These are phyloP conservation scores for Didymosphaeria variabile DNA, from an alignment of 2,329 filamentous ascomycete genomes.

Conservation along the genomic window DNA sequence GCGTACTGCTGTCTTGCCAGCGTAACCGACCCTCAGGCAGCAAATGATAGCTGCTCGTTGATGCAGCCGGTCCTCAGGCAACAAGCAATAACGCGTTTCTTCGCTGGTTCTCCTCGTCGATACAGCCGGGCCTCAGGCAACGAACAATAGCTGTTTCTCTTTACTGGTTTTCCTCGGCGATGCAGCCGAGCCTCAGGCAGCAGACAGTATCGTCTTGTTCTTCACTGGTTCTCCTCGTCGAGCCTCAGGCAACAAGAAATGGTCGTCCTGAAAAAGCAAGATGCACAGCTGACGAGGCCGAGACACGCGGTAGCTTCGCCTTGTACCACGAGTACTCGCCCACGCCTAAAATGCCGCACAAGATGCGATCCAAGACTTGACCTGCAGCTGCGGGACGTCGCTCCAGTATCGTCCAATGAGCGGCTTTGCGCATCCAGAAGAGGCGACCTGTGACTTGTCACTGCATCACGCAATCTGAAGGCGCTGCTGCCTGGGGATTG, in stretches of 20 bases:
- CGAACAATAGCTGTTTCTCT: too few species aligned
- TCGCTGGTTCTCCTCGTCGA: neutral
- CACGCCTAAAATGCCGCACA: slow-evolving; percentile 5
- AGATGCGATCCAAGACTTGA: slow-evolving; percentile 2
- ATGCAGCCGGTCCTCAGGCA: too few species aligned
- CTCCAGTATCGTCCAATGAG: slow-evolving; percentile 29
- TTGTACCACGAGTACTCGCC: slow-evolving; percentile 5
- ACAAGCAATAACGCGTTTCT: neutral
- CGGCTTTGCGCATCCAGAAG: slow-evolving; percentile 19
- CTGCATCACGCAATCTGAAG: slow-evolving; percentile 17
- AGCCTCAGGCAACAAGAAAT: neutral
- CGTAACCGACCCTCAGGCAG: neutral
- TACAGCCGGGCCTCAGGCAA: too few species aligned
- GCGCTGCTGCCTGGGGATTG: slow-evolving; percentile 28
- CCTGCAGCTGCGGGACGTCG: slow-evolving; percentile 22
- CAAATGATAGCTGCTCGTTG: too few species aligned
- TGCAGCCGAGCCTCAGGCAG: too few species aligned
- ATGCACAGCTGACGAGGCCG: slow-evolving; percentile 6
- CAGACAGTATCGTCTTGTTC: neutral
- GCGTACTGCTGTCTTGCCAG: neutral
- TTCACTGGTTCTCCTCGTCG: neutral
- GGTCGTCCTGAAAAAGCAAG: slow-evolving; percentile 8
- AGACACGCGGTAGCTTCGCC: slow-evolving; percentile 7
- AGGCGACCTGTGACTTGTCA: slow-evolving; percentile 28
- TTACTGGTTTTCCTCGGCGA: too few species aligned